Conservation (phyloP, 257 asterid genomes). For the Thymus mandschuricus region DNA sequence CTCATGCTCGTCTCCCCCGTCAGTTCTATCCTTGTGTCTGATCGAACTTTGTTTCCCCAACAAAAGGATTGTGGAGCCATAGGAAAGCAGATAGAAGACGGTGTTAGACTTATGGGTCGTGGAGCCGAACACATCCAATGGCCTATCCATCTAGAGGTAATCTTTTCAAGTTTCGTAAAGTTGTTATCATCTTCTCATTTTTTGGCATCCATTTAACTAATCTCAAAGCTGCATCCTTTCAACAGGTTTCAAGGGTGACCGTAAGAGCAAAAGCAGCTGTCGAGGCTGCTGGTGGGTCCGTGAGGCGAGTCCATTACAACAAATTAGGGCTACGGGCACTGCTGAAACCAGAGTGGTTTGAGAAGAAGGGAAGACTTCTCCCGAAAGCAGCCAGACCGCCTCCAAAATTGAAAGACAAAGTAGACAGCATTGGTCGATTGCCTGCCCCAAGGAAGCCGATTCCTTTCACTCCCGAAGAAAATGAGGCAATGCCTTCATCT, state of each 20-base stretch:
- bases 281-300: constrained; percentile 90
- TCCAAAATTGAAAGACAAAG: constrained; percentile 79
- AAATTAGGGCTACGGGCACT: constrained; percentile 81
- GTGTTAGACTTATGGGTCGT: constrained; percentile 94
- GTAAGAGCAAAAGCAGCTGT: constrained; percentile 94
- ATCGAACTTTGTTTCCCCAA: constrained; percentile 9
- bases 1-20: neutral
- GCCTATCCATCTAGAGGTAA: constrained; percentile 98
- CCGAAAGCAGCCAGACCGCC: constrained; percentile 96
- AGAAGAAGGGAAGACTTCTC: constrained; percentile 89
- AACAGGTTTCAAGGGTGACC: constrained; percentile 88
- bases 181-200: neutral
- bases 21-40: neutral
- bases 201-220: no score
- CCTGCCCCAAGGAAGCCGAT: no score
- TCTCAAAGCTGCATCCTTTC: no score
- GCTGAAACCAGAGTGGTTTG: constrained; percentile 95
- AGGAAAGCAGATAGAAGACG: constrained; percentile 90
- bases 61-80: constrained; percentile 81
- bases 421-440: constrained; percentile 53
- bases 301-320: constrained; percentile 89
- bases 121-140: constrained; percentile 76
- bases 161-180: neutral
- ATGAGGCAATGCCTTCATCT: constrained; percentile 40
- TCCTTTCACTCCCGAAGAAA: constrained; percentile 49